Evolutionary conservation across 2,329 filamentous ascomycete genomes (phyloP), one percentile per base, ranked within the genome.

Genomic region (Tolypocladium nubicola): DNA sequence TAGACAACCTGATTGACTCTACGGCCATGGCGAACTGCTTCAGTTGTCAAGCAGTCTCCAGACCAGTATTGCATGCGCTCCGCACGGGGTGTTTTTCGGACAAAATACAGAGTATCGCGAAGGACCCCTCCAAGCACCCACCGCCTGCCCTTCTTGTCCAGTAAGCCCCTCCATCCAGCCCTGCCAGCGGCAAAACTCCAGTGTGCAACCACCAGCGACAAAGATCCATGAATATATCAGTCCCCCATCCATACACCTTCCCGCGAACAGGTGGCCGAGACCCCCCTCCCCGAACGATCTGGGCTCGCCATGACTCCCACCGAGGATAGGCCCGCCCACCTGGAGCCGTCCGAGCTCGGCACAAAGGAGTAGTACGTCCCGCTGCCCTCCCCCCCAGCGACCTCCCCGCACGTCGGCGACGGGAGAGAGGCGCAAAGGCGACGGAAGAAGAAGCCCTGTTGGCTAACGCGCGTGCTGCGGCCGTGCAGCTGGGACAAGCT

Each of bases 331-430:
- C 58, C 47, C 21, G 55, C 45, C 1, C 83, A 88, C 65, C 85
- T 96, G 33, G 82, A 88, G 62, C 89, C 91, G 21, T 96, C 78
- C 69, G 74, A 82, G 70, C 82, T 97, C 37, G 93, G 93, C 54
- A 96, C 90, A 37, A 96, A 90, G 73, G 86, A 93, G 78, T 95
- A 96, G 90, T 95, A 76, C 65, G 84, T 79, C 10, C 21, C 23
- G 19, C 23, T 14, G 30, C 55, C 26, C 26, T 16, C 45, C 26
- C 8, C 8, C 11, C 26, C 3, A 23, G 38, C 38, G 37, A 38
- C 14, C 6, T 38, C 37, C 38, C 8, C 8, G 38, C 3, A 5
- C 4, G 4, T 19, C 38, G 38, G 38, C 38, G 38, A 19, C 38
- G 2, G 6, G 8, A 39, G 38, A 19, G 14, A 8, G 19, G 38